Evolutionary conservation across 2,329 filamentous ascomycete species (phyloP).

Genomic region (Nigrospora osmanthi): DNA sequence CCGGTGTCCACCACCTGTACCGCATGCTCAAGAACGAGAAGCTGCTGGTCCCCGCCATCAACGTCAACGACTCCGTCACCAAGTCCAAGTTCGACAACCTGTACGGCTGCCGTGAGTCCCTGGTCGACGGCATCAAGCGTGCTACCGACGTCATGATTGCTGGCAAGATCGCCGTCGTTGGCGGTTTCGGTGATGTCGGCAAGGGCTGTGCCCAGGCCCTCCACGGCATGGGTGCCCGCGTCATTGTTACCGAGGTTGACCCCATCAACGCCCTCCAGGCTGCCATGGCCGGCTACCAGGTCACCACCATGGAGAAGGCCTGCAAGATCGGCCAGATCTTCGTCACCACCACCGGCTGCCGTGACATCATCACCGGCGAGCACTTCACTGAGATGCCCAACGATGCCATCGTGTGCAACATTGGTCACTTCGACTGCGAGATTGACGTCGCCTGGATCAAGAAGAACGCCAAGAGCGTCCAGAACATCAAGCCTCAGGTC

Average conservation of each 20-base stretch:
- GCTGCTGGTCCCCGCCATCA: slow-evolving; percentile 92
- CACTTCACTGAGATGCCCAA: slow-evolving; percentile 97
- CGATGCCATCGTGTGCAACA: slow-evolving; percentile 99
- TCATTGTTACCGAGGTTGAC: slow-evolving; percentile 94
- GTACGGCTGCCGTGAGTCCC: slow-evolving; percentile 97
- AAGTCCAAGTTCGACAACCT: slow-evolving; percentile 99
- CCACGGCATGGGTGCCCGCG: slow-evolving; percentile 92
- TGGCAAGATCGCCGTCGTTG: slow-evolving; percentile 95
- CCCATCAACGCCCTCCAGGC: slow-evolving; percentile 99
- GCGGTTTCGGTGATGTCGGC: slow-evolving; percentile 97
- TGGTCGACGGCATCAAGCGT: slow-evolving; percentile 99
- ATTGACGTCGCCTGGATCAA: slow-evolving; percentile 99
- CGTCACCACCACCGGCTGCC: slow-evolving; percentile 97
- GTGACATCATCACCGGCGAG: slow-evolving; percentile 85
- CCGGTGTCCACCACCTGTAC: slow-evolving; percentile 99
- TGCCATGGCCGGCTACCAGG: slow-evolving; percentile 93
- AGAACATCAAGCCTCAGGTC: slow-evolving; percentile 99
- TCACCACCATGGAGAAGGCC: slow-evolving; percentile 97
- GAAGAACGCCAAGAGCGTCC: slow-evolving; percentile 84
- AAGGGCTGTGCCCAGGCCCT: slow-evolving; percentile 98
- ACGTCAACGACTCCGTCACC: slow-evolving; percentile 99
- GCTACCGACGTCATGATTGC: slow-evolving; percentile 99
- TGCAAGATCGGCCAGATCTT: slow-evolving; percentile 89
- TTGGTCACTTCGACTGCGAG: slow-evolving; percentile 99
- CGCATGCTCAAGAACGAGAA: slow-evolving; percentile 87